phyloP scores from a whole-genome alignment of 2,329 filamentous ascomycete species.

The Colletotrichum orchidophilum region DNA sequence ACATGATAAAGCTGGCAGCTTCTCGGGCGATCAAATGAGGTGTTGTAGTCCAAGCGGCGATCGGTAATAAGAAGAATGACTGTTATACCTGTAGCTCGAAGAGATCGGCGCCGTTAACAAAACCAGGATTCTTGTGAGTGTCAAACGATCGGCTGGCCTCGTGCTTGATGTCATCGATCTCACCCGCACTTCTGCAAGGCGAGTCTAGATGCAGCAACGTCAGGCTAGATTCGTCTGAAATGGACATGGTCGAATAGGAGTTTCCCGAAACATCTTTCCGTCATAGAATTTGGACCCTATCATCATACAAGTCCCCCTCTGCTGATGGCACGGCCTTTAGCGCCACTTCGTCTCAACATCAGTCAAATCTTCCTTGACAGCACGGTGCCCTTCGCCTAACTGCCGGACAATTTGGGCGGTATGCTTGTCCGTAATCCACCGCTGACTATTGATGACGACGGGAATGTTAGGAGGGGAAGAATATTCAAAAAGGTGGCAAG shows the following conservation, averaged over 20 bases:
- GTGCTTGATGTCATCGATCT: neutral
- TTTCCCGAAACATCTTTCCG: neutral
- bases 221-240: neutral
- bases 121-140: neutral
- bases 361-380: neutral
- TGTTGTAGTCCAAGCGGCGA: no score
- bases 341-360: neutral
- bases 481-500: neutral
- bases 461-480: accelerated
- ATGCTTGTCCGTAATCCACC: neutral
- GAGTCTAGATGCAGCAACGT: neutral
- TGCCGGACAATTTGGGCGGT: neutral
- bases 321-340: neutral
- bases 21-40: no score
- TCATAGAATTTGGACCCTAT: neutral
- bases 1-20: no score
- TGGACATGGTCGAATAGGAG: no score
- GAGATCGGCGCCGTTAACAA: neutral
- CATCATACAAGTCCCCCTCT: neutral
- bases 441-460: neutral
- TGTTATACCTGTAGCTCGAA: no score
- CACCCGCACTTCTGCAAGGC: neutral
- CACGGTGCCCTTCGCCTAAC: neutral
- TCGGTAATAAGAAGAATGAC: no score
- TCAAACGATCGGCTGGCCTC: neutral